Evolutionary conservation across 768 basidiomycete species (phyloP), one percentile per base, ranked within the genome.

Genomic region (Paxillus rubicundulus): DNA sequence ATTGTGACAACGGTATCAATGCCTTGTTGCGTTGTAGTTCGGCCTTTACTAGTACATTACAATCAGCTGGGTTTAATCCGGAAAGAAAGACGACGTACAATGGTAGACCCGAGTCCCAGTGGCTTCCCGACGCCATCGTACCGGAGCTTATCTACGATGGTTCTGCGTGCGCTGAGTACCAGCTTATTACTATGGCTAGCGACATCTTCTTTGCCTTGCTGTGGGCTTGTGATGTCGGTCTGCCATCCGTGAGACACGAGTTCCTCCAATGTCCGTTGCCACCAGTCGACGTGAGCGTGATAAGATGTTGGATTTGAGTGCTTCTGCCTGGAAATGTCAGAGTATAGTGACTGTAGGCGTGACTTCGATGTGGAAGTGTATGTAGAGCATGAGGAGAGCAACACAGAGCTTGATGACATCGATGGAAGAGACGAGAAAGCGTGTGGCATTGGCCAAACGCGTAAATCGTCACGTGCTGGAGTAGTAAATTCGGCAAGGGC

Each of bases 261-360:
- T 14, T 73, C 73, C 59, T 87, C 80, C 9, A 93, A 74, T 0
- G 83, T 81, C 41, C 74, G 72, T 32, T 80, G 82, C 95, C 95
- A 98, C 94, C 94, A 98, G 49, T 86, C 82, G 28, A 92, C 74
- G 62, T 90, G 89, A 10, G 90, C 82, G 45, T 82, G 71, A 67
- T 86, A 97, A 4, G 90, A 85, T 2, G 86, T 79, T 0, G 92
- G 88, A 67, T 98, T 95, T 1, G 91, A 87, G 44, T 82, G 74
- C 61, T 87, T 90, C 70, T 95, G 92, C 12, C 84, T 76, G 0
- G 89, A 83, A 52, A 95, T 84, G 63, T 95, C 92, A 8, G 93
- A 88, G 70, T 95, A 98, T 7, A 98, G 76, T 0, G 92, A 82
- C 55, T 88, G 84, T 0, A 92, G 74, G 8, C 89, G 83, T 20